These are phyloP conservation scores for Podospora didyma DNA, from an alignment of 495 filamentous ascomycete species.

Conservation along the genomic window DNA sequence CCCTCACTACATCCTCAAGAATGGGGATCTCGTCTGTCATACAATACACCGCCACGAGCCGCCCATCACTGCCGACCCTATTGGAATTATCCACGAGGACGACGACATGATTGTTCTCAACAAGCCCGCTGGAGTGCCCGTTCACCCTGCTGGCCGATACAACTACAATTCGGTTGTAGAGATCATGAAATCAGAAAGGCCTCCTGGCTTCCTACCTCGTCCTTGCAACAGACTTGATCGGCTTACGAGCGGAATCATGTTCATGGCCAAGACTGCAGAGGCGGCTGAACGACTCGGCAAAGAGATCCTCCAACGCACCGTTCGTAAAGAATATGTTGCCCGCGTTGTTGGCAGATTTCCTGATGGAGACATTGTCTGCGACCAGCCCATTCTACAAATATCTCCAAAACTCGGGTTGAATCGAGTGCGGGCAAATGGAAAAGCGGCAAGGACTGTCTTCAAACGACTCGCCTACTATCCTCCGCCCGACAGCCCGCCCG, in stretches of 20 bases:
- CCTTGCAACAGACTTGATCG: slow-evolving; percentile 93
- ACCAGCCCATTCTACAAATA: slow-evolving; percentile 89
- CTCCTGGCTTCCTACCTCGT: slow-evolving; percentile 64
- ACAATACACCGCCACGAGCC: slow-evolving; percentile 96
- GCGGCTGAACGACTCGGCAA: slow-evolving; percentile 71
- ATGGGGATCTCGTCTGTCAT: slow-evolving; percentile 79
- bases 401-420: slow-evolving; percentile 95
- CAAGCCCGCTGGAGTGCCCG: slow-evolving; percentile 91
- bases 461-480: slow-evolving; percentile 85
- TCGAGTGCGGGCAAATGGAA: slow-evolving; percentile 86
- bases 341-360: slow-evolving; percentile 89
- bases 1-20: slow-evolving; percentile 41
- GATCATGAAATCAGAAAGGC: slow-evolving; percentile 80
- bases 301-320: slow-evolving; percentile 68
- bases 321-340: slow-evolving; percentile 92
- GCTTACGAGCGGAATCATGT: slow-evolving; percentile 95
- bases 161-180: slow-evolving; percentile 91
- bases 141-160: slow-evolving; percentile 92
- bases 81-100: slow-evolving; percentile 84
- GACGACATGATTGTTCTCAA: slow-evolving; percentile 91
- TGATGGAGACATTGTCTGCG: slow-evolving; percentile 75
- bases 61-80: slow-evolving; percentile 73
- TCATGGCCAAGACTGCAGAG: slow-evolving; percentile 78
- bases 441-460: slow-evolving; percentile 85
- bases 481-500: slow-evolving; percentile 21